Percentiles rank a stretch among this genome's conserved stretches.
Evolutionary conservation across 129 eudicot genomes (phyloP).

Genomic region (Erigeron canadensis): DNA sequence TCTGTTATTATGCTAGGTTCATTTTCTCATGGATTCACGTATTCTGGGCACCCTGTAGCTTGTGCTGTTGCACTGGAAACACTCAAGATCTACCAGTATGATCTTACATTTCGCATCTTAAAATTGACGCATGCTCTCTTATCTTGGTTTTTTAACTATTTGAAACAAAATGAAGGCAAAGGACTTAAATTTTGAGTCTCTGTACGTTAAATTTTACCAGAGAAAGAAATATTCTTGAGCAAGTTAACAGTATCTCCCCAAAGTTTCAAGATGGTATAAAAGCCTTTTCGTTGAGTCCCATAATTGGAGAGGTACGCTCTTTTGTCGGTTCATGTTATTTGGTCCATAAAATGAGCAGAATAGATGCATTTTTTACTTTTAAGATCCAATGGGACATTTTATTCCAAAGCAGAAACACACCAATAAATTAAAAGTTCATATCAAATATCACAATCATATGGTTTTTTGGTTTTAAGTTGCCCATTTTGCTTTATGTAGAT

Average conservation of each 20-base stretch:
- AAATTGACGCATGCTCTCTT: not conserved
- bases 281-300: conserved; percentile 64
- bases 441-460: conserved; percentile 10
- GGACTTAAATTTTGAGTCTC: not conserved
- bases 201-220: conserved; percentile 29
- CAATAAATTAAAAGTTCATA: not conserved
- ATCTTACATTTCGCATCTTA: not conserved
- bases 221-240: conserved; percentile 67
- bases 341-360: too few relatives aligned
- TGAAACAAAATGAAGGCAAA: not conserved
- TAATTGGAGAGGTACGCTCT: conserved; percentile 67
- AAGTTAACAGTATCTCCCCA: conserved; percentile 62
- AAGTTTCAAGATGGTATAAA: conserved; percentile 73
- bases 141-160: not conserved
- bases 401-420: too few relatives aligned
- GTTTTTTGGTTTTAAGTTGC: not conserved
- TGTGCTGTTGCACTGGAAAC: conserved; percentile 96
- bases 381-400: too few relatives aligned
- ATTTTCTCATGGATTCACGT: conserved; percentile 93
- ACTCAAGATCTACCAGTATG: conserved; percentile 86
- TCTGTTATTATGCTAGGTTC: conserved; percentile 43
- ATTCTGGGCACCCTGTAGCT: conserved; percentile 94
- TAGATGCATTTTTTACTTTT: too few relatives aligned
- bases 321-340: not conserved
- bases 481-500: conserved; percentile 39